Base-by-base conservation (phyloP, 495 filamentous ascomycete species). In the Aspergillus nanangensis region DNA sequence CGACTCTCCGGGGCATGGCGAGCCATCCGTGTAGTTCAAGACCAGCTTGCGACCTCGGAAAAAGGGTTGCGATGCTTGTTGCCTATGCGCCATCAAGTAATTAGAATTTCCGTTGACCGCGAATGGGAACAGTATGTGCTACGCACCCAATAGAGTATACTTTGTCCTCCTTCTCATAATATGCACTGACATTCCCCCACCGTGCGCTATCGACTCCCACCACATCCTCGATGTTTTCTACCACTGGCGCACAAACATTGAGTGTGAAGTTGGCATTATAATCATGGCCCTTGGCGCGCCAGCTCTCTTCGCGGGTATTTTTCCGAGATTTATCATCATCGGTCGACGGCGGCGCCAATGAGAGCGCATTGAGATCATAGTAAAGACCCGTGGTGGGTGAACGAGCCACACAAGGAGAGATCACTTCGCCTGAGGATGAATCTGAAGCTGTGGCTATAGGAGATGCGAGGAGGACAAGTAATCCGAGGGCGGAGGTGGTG, bases 31-130 rank as follows among this genome's bases (percentile, higher is more conserved):
- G 62, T 97, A 97, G 62, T 95, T 90, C 37, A 99, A 70, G 21
- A 97, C 82, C 4, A 99, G 80, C 62, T 95, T 94, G 48, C 88
- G 83, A 38, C 94, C 94, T 4, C 91, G 81, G 55, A 95, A 86
- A 38, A 86, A 71, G 25, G 87, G 82, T 5, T 77, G 70, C 5
- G 87, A 91, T 55, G 83, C 72, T 65, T 71, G 60, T 58, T 83
- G 74, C 25, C 88, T 91, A 24, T 3, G 34, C 3, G 4, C 19
- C 1, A 22, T 11, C 37, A 39, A 27, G 14, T 24, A 34, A 38
- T 22, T 25, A 29, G 5, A 9, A 14, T 22, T 8, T 9, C 9
- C 8, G 31, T 27, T 14, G 4, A n/a, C 20, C 1, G n/a, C 7
- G n/a, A 15, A 13, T 9, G 3, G 8, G 22, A 3, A 21, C 5